Base-by-base conservation (phyloP, 2,329 filamentous ascomycete genomes). In the Diaporthe citrichinensis region DNA sequence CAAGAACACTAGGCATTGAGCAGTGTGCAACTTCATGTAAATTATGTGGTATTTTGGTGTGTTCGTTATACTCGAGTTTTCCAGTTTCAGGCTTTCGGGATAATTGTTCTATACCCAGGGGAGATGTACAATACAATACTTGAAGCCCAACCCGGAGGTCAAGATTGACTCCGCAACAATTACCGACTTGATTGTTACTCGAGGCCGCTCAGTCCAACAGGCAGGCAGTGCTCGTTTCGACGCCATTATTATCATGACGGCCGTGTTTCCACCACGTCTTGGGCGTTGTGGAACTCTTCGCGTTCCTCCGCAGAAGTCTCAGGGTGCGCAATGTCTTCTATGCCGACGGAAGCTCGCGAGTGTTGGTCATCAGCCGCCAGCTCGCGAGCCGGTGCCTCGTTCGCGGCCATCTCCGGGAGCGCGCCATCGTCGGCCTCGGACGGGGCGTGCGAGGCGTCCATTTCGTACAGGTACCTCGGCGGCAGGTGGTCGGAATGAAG, bases 391-490 rank as follows among this genome's bases (percentile, higher is more conserved):
- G 44, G 25, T 46, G 20, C 20, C 28, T 67, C 61, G 3, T 49
- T 67, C 20, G 28, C 61, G 9, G 61, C 61, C 58, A 62, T 62
- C 36, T 62, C 36, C n/a, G 58, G 58, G 8, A 41, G 58, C 34
- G 58, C 58, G 36, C 58, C 58, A 25, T 41, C 36, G 36, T 61
- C 58, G 5, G 58, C 58, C 36, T 61, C 58, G 58, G 58, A 61
- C 12, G 58, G 58, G n/a, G 39, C 39, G 15, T 46, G 41, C 25
- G 61, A 46, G 61, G 41, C 39, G 17, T 49, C 41, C 39, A 46
- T 65, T 17, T 31, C 61, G 17, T 65, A 46, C 41, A 65, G 17
- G 15, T 23, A 23, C 61, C 61, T 46, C 9, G 61, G 61, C 10
- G 39, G 39, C 25, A 62, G 36, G 58, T 62, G 58, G 58, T 62